phyloP scores from a whole-genome alignment of 345 rosid species.

The Luvunga scandens region DNA sequence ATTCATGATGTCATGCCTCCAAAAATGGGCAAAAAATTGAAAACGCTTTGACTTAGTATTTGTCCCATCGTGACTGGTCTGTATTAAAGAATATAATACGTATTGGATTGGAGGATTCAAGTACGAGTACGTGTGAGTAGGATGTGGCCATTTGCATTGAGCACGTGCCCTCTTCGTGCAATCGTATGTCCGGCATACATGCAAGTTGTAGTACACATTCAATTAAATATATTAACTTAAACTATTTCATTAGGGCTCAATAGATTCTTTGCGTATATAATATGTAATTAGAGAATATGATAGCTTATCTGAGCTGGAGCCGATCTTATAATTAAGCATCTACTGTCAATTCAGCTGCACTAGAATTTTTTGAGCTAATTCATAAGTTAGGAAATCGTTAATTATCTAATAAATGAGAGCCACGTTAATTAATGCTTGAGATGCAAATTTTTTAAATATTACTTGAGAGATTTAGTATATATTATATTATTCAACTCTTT shows the following conservation, averaged over 20 bases:
- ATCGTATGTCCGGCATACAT: background rate
- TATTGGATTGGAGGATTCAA: background rate
- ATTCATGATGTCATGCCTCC: background rate
- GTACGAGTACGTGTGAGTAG: background rate
- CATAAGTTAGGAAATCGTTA: background rate
- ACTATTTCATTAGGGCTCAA: background rate
- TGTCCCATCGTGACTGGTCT: background rate
- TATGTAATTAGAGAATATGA: background rate
- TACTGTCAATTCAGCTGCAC: too few relatives aligned
- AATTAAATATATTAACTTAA: too few relatives aligned
- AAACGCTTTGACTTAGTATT: too few relatives aligned
- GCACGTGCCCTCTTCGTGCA: background rate
- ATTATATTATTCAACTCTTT: too few relatives aligned
- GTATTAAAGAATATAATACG: background rate
- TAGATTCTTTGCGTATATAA: background rate
- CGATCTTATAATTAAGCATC: background rate
- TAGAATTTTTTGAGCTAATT: too few relatives aligned
- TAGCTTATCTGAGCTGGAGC: background rate
- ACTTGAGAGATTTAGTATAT: too few relatives aligned
- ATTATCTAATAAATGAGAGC: too few relatives aligned
- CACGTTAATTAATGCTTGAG: too few relatives aligned
- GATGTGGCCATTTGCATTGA: too few relatives aligned
- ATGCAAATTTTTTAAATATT: too few relatives aligned
- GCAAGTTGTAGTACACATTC: background rate
- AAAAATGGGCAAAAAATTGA: background rate